phyloP scores from a whole-genome alignment of 2,329 filamentous ascomycete genomes.

The Colletotrichum cuscutae region DNA sequence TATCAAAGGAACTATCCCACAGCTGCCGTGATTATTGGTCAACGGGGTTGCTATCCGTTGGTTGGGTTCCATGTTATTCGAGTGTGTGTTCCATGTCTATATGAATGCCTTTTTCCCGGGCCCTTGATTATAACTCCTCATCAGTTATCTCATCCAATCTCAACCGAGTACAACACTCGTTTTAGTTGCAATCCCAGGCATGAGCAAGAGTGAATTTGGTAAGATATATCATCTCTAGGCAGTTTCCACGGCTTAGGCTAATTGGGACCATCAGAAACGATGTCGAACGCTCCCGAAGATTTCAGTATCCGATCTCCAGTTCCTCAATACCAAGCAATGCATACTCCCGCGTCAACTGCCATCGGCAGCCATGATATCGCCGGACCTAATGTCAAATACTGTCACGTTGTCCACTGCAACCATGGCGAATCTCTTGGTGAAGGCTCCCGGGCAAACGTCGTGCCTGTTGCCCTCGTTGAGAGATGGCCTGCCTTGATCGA shows the following conservation, averaged over 20 bases:
- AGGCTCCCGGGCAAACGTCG: constrained; percentile 14
- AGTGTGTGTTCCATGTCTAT: constrained; percentile 1
- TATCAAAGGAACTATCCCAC: neutral
- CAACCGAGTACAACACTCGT: neutral
- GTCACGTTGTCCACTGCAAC: neutral
- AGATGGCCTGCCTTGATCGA: constrained; percentile 29
- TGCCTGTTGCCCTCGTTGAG: constrained; percentile 23
- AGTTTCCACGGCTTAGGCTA: neutral
- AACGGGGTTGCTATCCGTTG: neutral
- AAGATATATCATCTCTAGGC: too few relatives aligned
- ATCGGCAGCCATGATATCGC: neutral
- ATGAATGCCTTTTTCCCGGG: constrained; percentile 3
- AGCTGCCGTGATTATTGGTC: neutral
- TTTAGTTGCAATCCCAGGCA: neutral
- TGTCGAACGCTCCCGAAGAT: constrained; percentile 15
- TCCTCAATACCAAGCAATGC: constrained; percentile 19
- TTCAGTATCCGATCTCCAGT: constrained; percentile 10
- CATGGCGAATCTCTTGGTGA: neutral
- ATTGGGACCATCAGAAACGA: neutral
- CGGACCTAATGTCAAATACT: neutral
- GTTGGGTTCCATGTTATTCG: neutral
- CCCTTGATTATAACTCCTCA: neutral
- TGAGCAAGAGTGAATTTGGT: constrained; percentile 12
- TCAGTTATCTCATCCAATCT: neutral
- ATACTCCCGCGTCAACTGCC: constrained; percentile 17